Base-by-base conservation (phyloP, 129 eudicot genomes). In the Sambucus nigra region DNA sequence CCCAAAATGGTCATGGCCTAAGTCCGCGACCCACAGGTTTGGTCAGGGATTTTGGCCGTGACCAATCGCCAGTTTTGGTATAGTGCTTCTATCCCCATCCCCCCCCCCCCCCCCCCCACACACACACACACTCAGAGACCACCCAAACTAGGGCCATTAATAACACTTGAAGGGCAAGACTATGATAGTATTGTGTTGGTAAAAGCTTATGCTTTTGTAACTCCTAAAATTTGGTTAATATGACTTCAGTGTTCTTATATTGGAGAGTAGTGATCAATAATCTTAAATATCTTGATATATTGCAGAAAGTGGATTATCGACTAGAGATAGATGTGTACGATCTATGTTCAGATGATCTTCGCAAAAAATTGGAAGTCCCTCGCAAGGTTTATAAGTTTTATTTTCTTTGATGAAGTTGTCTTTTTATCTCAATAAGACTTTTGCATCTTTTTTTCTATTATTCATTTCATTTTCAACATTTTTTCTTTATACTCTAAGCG, bases 251-350 rank as follows among this genome's bases (percentile, higher is more conserved):
- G 0, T 51, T 18, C 51, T 50, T 39, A 51, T 59, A 41, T 29
- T 47, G n/a, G 44, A 15, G 17, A 54, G 26, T n/a, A 31, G 12
- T 18, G 26, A 26, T 15, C 16, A 14, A 14, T 57, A 42, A 55
- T 20, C 18, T 25, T 15, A 25, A n/a, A 14, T 22, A 2, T 54
- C 11, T 18, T 21, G 24, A 7, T 50, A 18, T 26, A 45, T 32
- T 67, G 66, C 91, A 92, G 99, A 92, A 92, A 92, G 99, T 92
- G 68, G 96, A 92, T 69, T 92, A 86, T 68, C 99, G 96, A 12
- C 70, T 92, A 76, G 84, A 79, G 76, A 60, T 92, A 76, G 99
- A 92, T 68, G 71, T 86, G 28, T 86, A 71, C 73, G 99, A 92
- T 80, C 71, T 92, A 26, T 92, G 99, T 74, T 86, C 96, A 25